These are phyloP conservation scores for Sabuloglossum arenarium DNA, from an alignment of 495 filamentous ascomycete genomes.

Conservation along the genomic window DNA sequence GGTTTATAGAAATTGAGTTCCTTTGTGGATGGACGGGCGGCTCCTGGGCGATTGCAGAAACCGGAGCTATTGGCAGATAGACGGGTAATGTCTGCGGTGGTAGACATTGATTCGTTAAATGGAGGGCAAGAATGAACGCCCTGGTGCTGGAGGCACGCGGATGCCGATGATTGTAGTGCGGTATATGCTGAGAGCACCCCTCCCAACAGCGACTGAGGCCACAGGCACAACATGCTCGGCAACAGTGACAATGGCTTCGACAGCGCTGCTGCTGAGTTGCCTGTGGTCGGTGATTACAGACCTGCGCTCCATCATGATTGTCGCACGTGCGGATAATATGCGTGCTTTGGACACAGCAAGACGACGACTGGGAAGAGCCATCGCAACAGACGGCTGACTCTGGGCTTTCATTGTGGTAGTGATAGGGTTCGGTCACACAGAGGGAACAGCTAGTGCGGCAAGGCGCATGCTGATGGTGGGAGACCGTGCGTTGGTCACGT, in stretches of 20 bases:
- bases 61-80: neutral
- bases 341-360: neutral
- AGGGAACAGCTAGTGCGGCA: neutral
- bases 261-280: neutral
- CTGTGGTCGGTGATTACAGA: neutral
- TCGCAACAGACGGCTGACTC: neutral
- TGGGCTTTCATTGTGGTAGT: neutral
- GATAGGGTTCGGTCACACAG: neutral
- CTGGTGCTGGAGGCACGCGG: neutral
- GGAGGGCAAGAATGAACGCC: neutral
- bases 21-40: too few relatives aligned
- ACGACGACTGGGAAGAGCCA: neutral
- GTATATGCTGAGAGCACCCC: neutral
- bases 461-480: neutral
- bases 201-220: neutral
- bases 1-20: too few relatives aligned
- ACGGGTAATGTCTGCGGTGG: neutral
- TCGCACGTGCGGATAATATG: neutral
- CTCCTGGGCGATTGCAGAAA: neutral
- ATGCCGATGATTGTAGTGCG: neutral
- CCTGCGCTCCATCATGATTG: neutral
- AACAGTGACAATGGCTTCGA: neutral
- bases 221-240: neutral
- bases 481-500: neutral
- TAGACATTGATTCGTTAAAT: neutral